A percentile compares a stretch with the other conserved stretches of the same genome.
Evolutionary conservation across 306 rosid species (phyloP).

Genomic region (Prunus mira): DNA sequence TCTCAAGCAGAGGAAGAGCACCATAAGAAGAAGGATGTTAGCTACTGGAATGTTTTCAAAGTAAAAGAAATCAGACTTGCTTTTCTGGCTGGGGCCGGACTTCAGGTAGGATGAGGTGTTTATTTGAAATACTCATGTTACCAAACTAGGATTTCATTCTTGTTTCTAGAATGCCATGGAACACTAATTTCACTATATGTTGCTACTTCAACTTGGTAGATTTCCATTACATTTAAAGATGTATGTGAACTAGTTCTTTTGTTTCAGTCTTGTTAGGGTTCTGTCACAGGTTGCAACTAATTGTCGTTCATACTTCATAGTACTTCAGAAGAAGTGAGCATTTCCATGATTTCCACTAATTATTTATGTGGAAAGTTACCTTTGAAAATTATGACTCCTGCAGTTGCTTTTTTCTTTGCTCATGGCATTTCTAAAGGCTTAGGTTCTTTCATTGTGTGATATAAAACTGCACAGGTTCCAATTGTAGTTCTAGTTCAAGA

Average conservation of each 20-base stretch:
- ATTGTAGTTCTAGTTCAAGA: background rate
- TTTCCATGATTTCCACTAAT: too few relatives aligned
- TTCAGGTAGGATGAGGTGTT: conserved; percentile 52
- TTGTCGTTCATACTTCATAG: background rate
- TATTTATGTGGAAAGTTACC: too few relatives aligned
- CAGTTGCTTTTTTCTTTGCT: background rate
- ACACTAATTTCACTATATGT: background rate
- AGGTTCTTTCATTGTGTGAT: background rate
- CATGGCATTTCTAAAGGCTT: background rate
- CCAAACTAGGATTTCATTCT: background rate
- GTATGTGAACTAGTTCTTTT: background rate
- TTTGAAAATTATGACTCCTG: too few relatives aligned
- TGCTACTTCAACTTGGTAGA: background rate
- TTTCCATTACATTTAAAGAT: background rate
- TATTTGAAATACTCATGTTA: background rate
- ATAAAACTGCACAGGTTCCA: background rate
- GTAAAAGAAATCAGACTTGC: conserved; percentile 79
- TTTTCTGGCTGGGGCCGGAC: conserved; percentile 82
- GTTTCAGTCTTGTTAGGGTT: background rate
- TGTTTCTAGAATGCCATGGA: background rate
- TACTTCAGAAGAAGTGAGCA: background rate
- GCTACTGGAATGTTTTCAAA: conserved; percentile 55
- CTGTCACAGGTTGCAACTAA: background rate
- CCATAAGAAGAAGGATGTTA: conserved; percentile 36
- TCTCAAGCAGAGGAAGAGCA: conserved; percentile 61